These are phyloP conservation scores for Anisodus tanguticus DNA, from an alignment of 257 asterid genomes.

Conservation along the genomic window DNA sequence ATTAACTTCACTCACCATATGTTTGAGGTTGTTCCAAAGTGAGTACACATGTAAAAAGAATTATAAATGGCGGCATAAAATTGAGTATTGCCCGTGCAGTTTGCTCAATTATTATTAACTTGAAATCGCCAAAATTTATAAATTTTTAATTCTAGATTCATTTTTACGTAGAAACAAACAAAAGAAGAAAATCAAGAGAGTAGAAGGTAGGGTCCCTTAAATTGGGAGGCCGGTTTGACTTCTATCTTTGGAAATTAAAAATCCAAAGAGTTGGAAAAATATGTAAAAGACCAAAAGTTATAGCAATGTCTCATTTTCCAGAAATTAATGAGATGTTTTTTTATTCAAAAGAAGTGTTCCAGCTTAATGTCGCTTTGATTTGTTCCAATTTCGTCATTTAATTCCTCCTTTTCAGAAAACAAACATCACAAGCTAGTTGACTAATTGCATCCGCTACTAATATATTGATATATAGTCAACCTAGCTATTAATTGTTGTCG, in stretches of 20 bases:
- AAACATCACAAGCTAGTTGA: not conserved
- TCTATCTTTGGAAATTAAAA: not conserved
- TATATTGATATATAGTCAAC: not conserved
- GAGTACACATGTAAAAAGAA: too few species aligned
- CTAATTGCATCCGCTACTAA: slow-evolving; percentile 9
- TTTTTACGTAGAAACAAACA: too few species aligned
- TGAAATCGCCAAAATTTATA: too few species aligned
- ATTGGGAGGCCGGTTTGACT: not conserved
- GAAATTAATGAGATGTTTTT: not conserved
- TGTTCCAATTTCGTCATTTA: not conserved
- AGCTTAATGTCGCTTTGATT: not conserved
- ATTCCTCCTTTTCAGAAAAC: not conserved
- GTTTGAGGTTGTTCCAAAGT: too few species aligned
- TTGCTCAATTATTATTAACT: too few species aligned
- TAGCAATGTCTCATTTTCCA: slow-evolving; percentile 1
- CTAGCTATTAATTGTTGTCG: not conserved
- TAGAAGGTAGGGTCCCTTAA: slow-evolving; percentile 5
- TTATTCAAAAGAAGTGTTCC: slow-evolving; percentile 19
- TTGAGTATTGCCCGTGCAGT: too few species aligned
- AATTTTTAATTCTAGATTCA: too few species aligned
- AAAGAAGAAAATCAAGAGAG: not conserved
- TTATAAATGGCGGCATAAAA: too few species aligned
- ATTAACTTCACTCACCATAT: too few species aligned
- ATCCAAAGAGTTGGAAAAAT: not conserved
- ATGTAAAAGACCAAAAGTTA: not conserved